phyloP scores from a whole-genome alignment of 2,329 filamentous ascomycete genomes.

The Colletotrichum tropicicola region DNA sequence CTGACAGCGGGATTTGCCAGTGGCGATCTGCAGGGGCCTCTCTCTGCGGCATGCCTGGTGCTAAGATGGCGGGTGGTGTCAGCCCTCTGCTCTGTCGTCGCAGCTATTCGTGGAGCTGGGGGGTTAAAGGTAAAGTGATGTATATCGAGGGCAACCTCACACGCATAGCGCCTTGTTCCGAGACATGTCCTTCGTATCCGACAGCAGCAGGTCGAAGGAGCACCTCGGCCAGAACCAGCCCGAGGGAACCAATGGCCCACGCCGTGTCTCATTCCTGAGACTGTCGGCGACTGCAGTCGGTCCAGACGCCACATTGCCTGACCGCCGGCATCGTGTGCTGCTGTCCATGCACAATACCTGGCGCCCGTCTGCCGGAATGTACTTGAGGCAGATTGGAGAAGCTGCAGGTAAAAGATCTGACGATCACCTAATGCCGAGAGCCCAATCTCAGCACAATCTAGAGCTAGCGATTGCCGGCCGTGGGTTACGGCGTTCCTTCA shows the following conservation, averaged over 20 bases:
- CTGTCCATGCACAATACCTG: too few relatives aligned
- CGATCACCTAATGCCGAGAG: conserved; percentile 12
- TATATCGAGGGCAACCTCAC: background rate
- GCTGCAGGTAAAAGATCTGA: conserved; percentile 7
- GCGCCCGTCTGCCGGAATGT: background rate
- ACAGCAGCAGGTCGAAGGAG: background rate
- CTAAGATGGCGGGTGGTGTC: background rate
- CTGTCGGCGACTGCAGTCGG: background rate
- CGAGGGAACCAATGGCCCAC: background rate
- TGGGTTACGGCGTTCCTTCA: background rate
- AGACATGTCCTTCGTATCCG: background rate
- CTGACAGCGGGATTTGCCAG: conserved; percentile 13
- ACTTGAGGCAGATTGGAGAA: background rate
- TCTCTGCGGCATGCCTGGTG: background rate
- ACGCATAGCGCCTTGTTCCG: background rate
- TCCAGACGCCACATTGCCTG: background rate
- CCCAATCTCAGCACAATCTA: conserved; percentile 4
- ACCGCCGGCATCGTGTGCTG: background rate
- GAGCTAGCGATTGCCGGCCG: conserved; percentile 21
- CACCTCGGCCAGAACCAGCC: background rate
- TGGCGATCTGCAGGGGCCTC: conserved; percentile 10
- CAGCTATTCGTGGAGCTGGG: background rate
- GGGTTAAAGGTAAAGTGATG: background rate
- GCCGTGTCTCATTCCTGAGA: conserved; percentile 3
- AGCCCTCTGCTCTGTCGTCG: background rate